Conservation (phyloP, 805 yeast species). For the Metschnikowia anglica region DNA sequence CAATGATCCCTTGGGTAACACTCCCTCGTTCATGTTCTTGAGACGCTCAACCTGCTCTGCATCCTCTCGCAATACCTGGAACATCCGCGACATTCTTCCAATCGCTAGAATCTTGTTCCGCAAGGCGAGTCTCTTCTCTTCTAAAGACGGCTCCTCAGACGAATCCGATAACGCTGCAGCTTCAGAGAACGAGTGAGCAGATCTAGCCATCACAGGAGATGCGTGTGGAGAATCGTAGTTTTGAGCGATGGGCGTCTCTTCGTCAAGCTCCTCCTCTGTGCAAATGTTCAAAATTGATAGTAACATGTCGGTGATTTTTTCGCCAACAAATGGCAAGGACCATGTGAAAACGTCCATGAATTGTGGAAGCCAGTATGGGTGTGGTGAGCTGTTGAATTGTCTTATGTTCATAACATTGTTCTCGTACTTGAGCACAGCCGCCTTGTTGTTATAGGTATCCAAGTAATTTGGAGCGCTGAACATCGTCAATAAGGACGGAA, state of each 20-base stretch:
- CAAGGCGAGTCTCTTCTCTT: conserved; percentile 49
- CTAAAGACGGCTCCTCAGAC: conserved; percentile 29
- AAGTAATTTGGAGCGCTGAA: conserved; percentile 95
- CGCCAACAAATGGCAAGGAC: conserved; percentile 97
- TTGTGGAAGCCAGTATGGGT: conserved; percentile 96
- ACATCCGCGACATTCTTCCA: conserved; percentile 94
- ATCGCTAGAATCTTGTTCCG: conserved; percentile 91
- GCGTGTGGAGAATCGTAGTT: conserved; percentile 13
- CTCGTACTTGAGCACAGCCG: conserved; percentile 90
- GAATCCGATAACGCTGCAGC: conserved; percentile 7
- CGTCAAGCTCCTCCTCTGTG: conserved; percentile 90
- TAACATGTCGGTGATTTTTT: conserved; percentile 90
- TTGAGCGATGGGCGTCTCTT: conserved; percentile 57
- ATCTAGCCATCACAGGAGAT: conserved; percentile 25
- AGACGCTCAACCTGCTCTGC: conserved; percentile 81
- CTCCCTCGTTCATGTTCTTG: conserved; percentile 70
- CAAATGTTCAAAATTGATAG: conserved; percentile 88
- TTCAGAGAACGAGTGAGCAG: conserved; percentile 10
- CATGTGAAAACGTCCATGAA: conserved; percentile 97
- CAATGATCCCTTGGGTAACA: conserved; percentile 81
- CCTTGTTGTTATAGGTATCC: conserved; percentile 90
- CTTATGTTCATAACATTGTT: conserved; percentile 91
- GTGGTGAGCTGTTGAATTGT: conserved; percentile 89
- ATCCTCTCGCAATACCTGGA: conserved; percentile 82
- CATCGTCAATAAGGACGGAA: conserved; percentile 86